Base-by-base conservation (phyloP, 345 rosid species). In the Adansonia digitata region DNA sequence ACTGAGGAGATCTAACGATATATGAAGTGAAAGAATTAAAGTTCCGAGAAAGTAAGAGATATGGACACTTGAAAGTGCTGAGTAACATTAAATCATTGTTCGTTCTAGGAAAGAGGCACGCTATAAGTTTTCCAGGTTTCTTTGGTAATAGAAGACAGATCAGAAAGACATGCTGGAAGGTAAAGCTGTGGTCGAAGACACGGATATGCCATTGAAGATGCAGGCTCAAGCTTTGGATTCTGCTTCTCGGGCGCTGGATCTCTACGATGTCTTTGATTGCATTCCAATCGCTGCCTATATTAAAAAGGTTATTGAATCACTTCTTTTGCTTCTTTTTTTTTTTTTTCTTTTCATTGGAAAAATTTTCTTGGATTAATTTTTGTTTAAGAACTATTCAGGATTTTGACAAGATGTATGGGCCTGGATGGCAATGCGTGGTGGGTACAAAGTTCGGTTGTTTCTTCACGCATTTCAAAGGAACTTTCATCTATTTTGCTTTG, bases 151-250 rank as follows among this genome's bases (percentile, higher is more conserved):
- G n/a, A n/a, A n/a, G n/a, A n/a, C 5, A 53, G 2, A 15, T 48
- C 18, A 14, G 4, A 7, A 27, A 70, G 27, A 78, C 76, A 88
- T 90, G 91, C 80, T 88, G 84, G 95, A 88, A 85, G 95, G 95
- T 0, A 90, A 87, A 84, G 91, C 88, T 12, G 49, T 80, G 84
- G 82, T 87, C 37, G 89, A 90, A 74, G 98, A 94, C 77, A 88
- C 96, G 67, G 98, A 94, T 43, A 94, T 94, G 98, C 93, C 98
- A 7, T 27, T 81, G 82, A 90, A 88, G 89, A 89, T 94, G 97
- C 98, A 89, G 83, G 64, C 78, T 51, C 84, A 86, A 53, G 98
- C 94, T 68, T 83, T 92, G 94, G 77, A 87, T 48, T 86, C 76
- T 55, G 97, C 98, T 79, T 92, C 90, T 83, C 85, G 85, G 63